These are phyloP conservation scores for Xylaria arbuscula DNA, from an alignment of 2,329 filamentous ascomycete species.

Conservation along the genomic window DNA sequence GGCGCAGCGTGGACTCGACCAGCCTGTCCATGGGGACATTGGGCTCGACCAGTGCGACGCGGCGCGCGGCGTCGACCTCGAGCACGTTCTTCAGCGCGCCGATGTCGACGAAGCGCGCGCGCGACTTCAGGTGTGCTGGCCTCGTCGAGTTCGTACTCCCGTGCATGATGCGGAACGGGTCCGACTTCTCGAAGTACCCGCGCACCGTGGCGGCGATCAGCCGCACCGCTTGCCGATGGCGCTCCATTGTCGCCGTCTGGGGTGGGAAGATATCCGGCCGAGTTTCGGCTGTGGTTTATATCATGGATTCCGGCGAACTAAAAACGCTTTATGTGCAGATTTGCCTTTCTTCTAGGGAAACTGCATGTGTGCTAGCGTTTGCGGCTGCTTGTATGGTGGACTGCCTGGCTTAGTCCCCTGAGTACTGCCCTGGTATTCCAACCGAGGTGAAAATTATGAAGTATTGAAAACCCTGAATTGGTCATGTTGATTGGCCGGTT, in stretches of 20 bases:
- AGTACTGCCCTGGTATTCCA: not conserved
- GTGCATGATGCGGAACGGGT: constrained; percentile 79
- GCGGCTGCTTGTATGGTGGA: not conserved
- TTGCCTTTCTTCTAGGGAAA: not conserved
- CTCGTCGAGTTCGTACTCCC: constrained; percentile 81
- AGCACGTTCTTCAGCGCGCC: constrained; percentile 72
- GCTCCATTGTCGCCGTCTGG: constrained; percentile 56
- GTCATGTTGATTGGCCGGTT: constrained; percentile 18
- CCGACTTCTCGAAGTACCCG: constrained; percentile 59
- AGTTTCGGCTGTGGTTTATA: not conserved
- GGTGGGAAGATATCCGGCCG: not conserved
- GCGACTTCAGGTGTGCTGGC: constrained; percentile 57
- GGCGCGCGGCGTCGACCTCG: constrained; percentile 64
- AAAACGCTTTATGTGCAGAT: not conserved
- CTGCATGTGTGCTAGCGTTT: not conserved
- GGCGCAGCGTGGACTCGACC: constrained; percentile 71
- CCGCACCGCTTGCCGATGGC: constrained; percentile 61
- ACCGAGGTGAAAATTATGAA: constrained; percentile 26
- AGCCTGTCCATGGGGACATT: constrained; percentile 81
- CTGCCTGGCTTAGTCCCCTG: not conserved
- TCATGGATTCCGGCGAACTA: not conserved
- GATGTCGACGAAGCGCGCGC: constrained; percentile 69
- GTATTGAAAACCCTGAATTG: not conserved
- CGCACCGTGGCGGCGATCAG: constrained; percentile 61
- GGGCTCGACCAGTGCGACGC: constrained; percentile 76